Conservation (phyloP, 257 asterid species). For the Solanum bukasovii region DNA sequence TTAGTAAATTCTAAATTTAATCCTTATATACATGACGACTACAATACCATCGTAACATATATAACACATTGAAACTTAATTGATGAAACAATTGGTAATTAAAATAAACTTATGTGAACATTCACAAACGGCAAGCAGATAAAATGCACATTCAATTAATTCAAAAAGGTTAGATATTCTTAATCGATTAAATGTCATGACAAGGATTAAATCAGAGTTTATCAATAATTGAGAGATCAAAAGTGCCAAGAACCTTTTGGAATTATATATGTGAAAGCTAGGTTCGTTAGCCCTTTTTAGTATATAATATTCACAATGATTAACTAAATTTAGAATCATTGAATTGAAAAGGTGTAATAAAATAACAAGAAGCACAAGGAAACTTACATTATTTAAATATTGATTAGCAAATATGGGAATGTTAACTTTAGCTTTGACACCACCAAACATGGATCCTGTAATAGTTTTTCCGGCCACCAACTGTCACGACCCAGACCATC, state of each 20-base stretch:
- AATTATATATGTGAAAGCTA: neutral
- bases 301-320: neutral
- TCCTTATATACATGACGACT: neutral
- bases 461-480: conserved; percentile 13
- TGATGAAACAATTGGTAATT: no score
- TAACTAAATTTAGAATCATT: neutral
- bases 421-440: conserved; percentile 31
- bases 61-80: neutral
- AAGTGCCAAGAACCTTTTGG: neutral
- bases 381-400: conserved; percentile 18
- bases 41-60: neutral
- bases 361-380: neutral
- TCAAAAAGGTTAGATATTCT: neutral
- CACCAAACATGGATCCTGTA: conserved; percentile 27
- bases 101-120: neutral
- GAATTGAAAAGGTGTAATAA: neutral
- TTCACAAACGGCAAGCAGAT: neutral
- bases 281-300: neutral
- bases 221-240: neutral
- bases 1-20: neutral
- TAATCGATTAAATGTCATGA: neutral
- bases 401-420: conserved; percentile 12
- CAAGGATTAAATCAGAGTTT: neutral
- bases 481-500: no score
- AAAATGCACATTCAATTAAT: no score